Base-by-base conservation (phyloP, 1,284 basidiomycete genomes). In the Boletus semigastroideus region DNA sequence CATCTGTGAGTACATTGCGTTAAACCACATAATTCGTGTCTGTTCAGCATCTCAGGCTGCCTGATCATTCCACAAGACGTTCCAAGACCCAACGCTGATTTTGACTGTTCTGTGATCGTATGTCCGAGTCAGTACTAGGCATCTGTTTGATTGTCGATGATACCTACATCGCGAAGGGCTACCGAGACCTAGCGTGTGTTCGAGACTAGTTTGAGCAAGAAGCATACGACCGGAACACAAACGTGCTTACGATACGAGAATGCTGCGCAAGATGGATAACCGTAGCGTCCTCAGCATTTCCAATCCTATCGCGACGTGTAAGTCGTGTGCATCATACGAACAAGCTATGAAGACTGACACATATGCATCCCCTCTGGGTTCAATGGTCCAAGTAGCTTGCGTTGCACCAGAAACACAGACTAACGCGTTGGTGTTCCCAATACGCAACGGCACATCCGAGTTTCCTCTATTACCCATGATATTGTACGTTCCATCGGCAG, bases 11-110 rank as follows among this genome's bases (percentile, higher is more conserved):
- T 25, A 25, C 25, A 25, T 25, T 37, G 36, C 10, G 36, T 37
- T n/a, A 19, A 37, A 33, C 31, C 31, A 33, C 13, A 5, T 16
- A 33, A 16, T 16, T 16, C 16, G 31, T 33, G 31, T 16, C 31
- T 33, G 31, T 33, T 16, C 31, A 33, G 9, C 14, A 33, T 33
- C 14, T 33, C 25, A 25, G 25, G 16, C 31, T 33, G 14, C n/a
- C 11, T 34, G 8, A 12, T 48, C 31, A 42, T 27, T 34, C 31
- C 13, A 14, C n/a, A n/a, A 47, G 27, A 25, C n/a, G 48, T 31
- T 49, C 42, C 14, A 49, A 19, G n/a, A 46, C 34, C 48, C 48
- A 49, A 17, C 41, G 41, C 14, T 45, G 41, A 13, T 25, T 19
- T 22, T 13, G 5, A 16, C 16, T 13, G 34, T 27, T 36, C 44